phyloP scores from a whole-genome alignment of 139 green algal genomes.

The Tetraselmis striata region DNA sequence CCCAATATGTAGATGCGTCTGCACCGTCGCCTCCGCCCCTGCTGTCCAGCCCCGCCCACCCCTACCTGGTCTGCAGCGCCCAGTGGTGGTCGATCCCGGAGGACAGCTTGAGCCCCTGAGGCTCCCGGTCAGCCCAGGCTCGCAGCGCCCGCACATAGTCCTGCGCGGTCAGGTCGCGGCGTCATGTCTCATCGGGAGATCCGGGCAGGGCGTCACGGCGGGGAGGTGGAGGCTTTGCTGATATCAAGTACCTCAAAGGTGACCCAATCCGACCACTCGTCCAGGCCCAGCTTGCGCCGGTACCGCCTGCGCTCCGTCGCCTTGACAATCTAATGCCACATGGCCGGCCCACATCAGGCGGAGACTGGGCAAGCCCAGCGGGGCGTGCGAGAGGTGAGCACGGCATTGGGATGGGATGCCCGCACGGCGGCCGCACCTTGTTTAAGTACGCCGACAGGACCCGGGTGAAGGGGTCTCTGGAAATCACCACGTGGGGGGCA shows the following conservation, averaged over 20 bases:
- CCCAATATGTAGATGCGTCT: not conserved
- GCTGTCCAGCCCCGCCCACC: no score
- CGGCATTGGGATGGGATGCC: no score
- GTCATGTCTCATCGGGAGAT: no score
- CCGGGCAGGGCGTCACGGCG: no score
- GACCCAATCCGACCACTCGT: not conserved
- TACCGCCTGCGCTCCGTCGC: not conserved
- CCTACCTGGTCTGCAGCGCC: not conserved
- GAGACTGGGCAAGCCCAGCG: not conserved
- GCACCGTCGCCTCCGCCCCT: no score
- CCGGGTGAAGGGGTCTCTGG: not conserved
- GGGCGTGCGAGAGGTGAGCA: no score
- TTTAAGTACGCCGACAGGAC: not conserved
- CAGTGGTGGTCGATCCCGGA: not conserved
- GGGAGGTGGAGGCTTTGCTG: no score
- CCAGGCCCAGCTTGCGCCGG: not conserved
- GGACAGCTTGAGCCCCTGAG: not conserved
- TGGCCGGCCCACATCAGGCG: not conserved
- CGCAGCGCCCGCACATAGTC: not conserved
- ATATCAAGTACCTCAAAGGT: no score
- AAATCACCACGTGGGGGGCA: not conserved
- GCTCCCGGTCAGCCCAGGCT: not conserved
- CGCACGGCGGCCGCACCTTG: no score
- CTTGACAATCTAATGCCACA: not conserved
- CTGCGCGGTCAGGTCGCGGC: no score